These are phyloP conservation scores for Knoxia roxburghii DNA, from an alignment of 257 asterid species.

Conservation along the genomic window DNA sequence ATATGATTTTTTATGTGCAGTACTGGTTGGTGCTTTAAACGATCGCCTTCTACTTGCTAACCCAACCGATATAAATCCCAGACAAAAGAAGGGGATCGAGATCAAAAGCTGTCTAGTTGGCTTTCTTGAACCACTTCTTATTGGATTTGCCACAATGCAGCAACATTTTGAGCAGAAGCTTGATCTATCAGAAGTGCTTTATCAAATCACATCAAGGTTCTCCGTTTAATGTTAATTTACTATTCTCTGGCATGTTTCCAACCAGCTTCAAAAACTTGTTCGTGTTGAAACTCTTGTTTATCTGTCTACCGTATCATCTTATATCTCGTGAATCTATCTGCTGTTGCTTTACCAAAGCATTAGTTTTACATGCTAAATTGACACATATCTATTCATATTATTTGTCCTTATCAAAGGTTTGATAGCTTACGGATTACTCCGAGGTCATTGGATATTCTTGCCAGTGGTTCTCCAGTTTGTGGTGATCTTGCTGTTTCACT, in stretches of 20 bases:
- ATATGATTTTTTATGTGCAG: constrained; percentile 40
- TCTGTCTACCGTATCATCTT: not conserved
- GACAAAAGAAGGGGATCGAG: constrained; percentile 93
- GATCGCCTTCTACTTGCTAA: constrained; percentile 85
- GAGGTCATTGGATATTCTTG: constrained; percentile 95
- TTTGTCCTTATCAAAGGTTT: constrained; percentile 54
- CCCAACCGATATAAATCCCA: constrained; percentile 81
- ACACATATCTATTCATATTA: constrained; percentile 21
- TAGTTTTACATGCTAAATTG: constrained; percentile 23
- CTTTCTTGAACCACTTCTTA: constrained; percentile 97
- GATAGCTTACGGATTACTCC: constrained; percentile 98
- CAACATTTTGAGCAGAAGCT: constrained; percentile 98
- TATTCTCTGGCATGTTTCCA: not conserved
- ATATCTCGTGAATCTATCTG: too few species aligned
- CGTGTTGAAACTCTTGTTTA: constrained; percentile 14
- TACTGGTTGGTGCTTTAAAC: constrained; percentile 89
- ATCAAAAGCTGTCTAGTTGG: constrained; percentile 89
- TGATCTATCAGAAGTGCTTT: constrained; percentile 90
- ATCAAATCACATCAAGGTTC: constrained; percentile 98
- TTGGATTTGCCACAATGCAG: constrained; percentile 96
- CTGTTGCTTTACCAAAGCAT: constrained; percentile 14
- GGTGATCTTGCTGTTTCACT: constrained; percentile 99
- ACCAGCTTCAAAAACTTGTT: not conserved
- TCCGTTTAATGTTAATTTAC: constrained; percentile 6
- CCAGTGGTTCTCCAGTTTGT: constrained; percentile 95